Evolutionary conservation across 2,329 filamentous ascomycete genomes (phyloP).

Genomic region (Colletotrichum sp.): DNA sequence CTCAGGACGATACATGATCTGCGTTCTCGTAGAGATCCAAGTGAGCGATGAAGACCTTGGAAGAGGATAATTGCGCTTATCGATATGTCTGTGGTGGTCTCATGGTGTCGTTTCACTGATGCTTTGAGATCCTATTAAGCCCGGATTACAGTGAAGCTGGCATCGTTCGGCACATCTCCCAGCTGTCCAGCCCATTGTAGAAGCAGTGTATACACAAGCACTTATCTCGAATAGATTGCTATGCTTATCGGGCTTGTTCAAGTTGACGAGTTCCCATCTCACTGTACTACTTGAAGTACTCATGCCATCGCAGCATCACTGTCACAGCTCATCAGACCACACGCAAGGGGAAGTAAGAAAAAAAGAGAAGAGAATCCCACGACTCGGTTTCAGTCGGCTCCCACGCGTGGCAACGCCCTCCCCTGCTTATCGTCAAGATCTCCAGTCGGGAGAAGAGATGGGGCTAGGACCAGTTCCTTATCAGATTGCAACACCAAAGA

Average conservation of each 20-base stretch:
- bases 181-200: rapidly evolving
- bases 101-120: background rate
- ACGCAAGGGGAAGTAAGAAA: background rate
- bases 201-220: background rate
- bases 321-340: background rate
- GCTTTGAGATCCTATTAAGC: background rate
- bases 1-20: background rate
- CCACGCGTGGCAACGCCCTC: background rate
- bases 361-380: background rate
- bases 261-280: background rate
- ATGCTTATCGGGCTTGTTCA: background rate
- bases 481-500: background rate
- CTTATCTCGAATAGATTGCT: background rate
- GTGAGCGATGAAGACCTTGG: background rate
- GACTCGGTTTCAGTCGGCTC: background rate
- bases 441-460: background rate
- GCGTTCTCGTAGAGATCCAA: background rate
- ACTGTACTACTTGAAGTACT: background rate
- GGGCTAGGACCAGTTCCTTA: background rate
- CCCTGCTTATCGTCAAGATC: background rate
- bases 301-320: background rate
- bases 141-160: background rate
- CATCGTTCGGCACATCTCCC: background rate
- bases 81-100: background rate
- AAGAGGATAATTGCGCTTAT: too few relatives aligned